A percentile compares a stretch with the other conserved stretches of the same genome.
Conservation (phyloP, 2,329 filamentous ascomycete genomes). For the Graphilbum sp. region DNA sequence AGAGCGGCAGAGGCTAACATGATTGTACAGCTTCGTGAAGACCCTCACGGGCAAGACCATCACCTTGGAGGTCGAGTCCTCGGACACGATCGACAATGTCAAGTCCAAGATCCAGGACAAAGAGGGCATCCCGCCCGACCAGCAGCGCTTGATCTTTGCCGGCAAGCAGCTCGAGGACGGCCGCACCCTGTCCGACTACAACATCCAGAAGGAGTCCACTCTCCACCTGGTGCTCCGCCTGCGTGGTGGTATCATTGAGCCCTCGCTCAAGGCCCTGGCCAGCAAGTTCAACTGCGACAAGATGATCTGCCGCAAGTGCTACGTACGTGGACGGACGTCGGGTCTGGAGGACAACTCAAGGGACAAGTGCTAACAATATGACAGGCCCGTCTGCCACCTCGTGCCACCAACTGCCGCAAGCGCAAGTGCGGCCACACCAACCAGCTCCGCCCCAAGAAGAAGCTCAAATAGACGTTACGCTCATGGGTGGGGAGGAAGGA, state of each 20-base stretch:
- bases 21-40: conserved; percentile 78
- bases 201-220: conserved; percentile 99
- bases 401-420: conserved; percentile 99
- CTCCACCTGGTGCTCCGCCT: conserved; percentile 97
- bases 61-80: conserved; percentile 98
- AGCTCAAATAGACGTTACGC: conserved; percentile 36
- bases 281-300: conserved; percentile 98
- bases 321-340: conserved; percentile 33
- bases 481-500: background rate
- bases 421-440: conserved; percentile 99
- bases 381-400: conserved; percentile 68
- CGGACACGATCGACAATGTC: conserved; percentile 99
- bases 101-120: conserved; percentile 99
- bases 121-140: conserved; percentile 95
- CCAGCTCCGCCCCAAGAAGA: conserved; percentile 99
- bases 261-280: conserved; percentile 93
- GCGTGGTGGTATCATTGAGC: conserved; percentile 98
- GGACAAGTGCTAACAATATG: background rate
- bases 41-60: conserved; percentile 99
- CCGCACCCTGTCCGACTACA: conserved; percentile 93
- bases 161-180: conserved; percentile 99
- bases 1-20: background rate
- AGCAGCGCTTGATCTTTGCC: conserved; percentile 97
- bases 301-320: conserved; percentile 99
- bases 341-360: too few relatives aligned